These are phyloP conservation scores for Backusella luteola DNA, from an alignment of 192 early-diverging fungal genomes.

Conservation along the genomic window DNA sequence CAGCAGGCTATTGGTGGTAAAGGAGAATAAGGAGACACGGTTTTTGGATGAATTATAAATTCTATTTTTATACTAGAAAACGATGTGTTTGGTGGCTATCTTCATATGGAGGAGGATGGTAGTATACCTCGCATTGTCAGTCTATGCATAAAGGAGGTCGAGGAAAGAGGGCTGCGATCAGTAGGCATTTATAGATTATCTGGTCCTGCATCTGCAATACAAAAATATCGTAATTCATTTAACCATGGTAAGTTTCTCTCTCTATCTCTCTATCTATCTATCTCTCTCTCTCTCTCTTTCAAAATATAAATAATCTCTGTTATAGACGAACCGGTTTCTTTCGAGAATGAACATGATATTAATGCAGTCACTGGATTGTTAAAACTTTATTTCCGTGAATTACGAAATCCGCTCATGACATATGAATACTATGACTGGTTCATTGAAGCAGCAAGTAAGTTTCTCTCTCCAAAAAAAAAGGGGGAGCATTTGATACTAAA, in stretches of 20 bases:
- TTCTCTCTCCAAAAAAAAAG: neutral
- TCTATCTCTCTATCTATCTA: neutral
- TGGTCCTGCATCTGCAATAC: constrained; percentile 63
- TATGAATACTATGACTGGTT: constrained; percentile 69
- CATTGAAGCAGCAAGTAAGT: constrained; percentile 60
- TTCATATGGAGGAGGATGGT: constrained; percentile 34
- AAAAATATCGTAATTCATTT: constrained; percentile 57
- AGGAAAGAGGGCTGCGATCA: constrained; percentile 62
- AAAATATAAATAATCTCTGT: neutral
- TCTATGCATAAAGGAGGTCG: constrained; percentile 70
- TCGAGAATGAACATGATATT: constrained; percentile 59
- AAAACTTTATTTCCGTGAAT: constrained; percentile 75
- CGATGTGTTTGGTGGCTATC: constrained; percentile 39
- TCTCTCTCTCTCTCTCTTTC: neutral
- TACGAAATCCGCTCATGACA: constrained; percentile 69
- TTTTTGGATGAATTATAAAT: neutral
- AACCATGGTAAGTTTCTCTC: constrained; percentile 43
- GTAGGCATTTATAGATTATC: constrained; percentile 78
- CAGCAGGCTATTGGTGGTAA: neutral
- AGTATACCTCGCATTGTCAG: constrained; percentile 61
- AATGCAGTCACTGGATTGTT: constrained; percentile 67
- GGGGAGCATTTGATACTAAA: too few species aligned
- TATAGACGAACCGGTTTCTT: constrained; percentile 22
- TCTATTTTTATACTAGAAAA: constrained; percentile 3
- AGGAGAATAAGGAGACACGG: neutral